Evolutionary conservation across 2,329 filamentous ascomycete species (phyloP).

Genomic region (Berkeleyomyces basicola): DNA sequence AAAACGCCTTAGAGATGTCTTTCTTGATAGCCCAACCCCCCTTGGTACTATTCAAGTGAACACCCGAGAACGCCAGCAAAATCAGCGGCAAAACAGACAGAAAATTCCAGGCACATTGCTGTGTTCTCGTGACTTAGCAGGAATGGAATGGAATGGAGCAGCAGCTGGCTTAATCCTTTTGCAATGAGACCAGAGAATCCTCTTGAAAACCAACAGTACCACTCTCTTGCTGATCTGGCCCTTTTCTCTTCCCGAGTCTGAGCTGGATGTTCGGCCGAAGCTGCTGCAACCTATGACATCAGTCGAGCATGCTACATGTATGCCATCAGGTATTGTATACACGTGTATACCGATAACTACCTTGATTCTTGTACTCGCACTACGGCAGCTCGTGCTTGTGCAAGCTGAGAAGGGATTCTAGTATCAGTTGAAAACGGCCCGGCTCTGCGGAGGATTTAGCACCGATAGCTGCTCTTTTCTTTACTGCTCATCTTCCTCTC

Average conservation of each 20-base stretch:
- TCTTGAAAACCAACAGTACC: background rate
- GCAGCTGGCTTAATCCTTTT: background rate
- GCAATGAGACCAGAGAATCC: conserved; percentile 1
- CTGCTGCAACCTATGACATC: background rate
- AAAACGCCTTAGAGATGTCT: background rate
- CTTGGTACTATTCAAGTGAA: background rate
- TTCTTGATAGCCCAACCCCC: background rate
- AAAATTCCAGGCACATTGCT: background rate
- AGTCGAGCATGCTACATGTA: background rate
- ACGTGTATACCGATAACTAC: too few species aligned
- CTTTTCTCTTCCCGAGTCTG: background rate
- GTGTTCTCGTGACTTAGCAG: background rate
- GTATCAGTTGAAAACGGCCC: background rate
- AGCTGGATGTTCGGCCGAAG: background rate
- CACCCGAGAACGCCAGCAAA: background rate
- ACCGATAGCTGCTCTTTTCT: background rate
- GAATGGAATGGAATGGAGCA: background rate
- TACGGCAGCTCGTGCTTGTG: background rate
- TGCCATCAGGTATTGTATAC: background rate
- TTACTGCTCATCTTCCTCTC: background rate
- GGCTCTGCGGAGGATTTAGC: background rate
- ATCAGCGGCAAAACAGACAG: background rate
- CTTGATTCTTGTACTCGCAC: background rate
- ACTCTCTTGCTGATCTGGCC: background rate
- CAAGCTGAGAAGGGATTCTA: background rate